These are phyloP conservation scores for Chytriomyces sp. DNA, from an alignment of 192 early-diverging fungal species.

Conservation along the genomic window DNA sequence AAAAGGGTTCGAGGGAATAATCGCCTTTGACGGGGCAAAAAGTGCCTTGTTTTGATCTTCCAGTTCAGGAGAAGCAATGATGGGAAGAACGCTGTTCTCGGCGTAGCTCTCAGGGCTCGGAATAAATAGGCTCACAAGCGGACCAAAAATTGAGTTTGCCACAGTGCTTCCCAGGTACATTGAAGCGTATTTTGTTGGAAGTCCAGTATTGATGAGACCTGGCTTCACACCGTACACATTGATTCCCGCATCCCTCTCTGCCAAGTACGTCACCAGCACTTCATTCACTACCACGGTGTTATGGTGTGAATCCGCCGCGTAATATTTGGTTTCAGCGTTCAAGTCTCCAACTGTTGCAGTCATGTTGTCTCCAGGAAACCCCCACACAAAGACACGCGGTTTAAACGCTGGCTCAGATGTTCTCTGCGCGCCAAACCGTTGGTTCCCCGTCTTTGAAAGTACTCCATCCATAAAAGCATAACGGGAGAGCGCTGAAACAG, in stretches of 20 bases:
- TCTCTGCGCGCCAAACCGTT: neutral
- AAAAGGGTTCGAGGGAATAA: neutral
- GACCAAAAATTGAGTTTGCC: neutral
- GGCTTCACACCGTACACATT: conserved; percentile 4
- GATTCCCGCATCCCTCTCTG: neutral
- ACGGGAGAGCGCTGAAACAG: neutral
- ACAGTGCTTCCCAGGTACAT: neutral
- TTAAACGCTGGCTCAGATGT: neutral
- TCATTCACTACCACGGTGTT: neutral
- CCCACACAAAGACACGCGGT: neutral
- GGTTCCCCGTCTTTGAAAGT: neutral
- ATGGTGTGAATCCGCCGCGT: neutral
- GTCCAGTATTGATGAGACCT: neutral
- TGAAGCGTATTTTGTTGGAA: neutral
- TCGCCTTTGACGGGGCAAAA: neutral
- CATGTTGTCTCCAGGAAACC: neutral
- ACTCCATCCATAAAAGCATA: conserved; percentile 3
- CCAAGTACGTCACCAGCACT: neutral
- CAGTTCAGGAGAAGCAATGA: neutral
- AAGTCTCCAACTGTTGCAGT: neutral
- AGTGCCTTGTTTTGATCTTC: neutral
- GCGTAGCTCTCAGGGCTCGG: neutral
- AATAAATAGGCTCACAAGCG: neutral
- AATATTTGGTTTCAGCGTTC: neutral
- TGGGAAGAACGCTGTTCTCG: neutral